A percentile compares a stretch with the other conserved stretches of the same genome.
Evolutionary conservation across 768 basidiomycete genomes (phyloP).

Genomic region (Rhodotorula babjevae): DNA sequence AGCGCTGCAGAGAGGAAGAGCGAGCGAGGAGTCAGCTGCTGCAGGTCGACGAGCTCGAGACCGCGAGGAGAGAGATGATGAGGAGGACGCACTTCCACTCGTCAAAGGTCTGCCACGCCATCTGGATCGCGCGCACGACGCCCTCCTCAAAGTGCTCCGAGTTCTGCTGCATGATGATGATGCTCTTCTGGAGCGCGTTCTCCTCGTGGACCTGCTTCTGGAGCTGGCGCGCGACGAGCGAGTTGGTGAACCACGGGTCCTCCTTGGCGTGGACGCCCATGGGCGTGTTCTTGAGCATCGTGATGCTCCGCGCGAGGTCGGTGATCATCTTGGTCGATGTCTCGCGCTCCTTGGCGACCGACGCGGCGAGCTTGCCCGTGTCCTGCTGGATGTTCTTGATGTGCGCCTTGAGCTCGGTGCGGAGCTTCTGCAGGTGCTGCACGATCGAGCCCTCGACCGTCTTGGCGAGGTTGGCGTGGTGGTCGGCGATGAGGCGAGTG

Average conservation of each 20-base stretch:
- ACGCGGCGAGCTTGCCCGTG: slow-evolving; percentile 46
- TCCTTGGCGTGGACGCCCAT: slow-evolving; percentile 71
- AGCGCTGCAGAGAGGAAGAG: not conserved
- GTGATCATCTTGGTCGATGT: slow-evolving; percentile 76
- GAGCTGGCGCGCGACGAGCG: slow-evolving; percentile 69
- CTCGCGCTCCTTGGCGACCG: slow-evolving; percentile 89
- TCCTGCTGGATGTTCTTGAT: slow-evolving; percentile 57
- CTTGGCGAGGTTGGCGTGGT: slow-evolving; percentile 90
- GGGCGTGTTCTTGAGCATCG: slow-evolving; percentile 91
- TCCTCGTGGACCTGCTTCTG: slow-evolving; percentile 84
- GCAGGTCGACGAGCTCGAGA: not conserved
- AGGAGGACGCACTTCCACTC: slow-evolving; percentile 53
- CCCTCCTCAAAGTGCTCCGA: slow-evolving; percentile 95
- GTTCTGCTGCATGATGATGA: slow-evolving; percentile 94
- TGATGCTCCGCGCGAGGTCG: slow-evolving; percentile 78
- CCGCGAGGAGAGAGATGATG: not conserved
- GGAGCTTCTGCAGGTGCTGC: slow-evolving; percentile 92
- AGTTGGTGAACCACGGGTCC: slow-evolving; percentile 69
- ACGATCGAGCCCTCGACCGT: slow-evolving; percentile 97
- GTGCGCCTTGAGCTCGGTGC: slow-evolving; percentile 92
- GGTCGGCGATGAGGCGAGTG: slow-evolving; percentile 86
- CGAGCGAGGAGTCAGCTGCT: not conserved
- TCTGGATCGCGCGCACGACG: slow-evolving; percentile 88
- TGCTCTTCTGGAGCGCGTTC: slow-evolving; percentile 93
- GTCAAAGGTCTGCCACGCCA: slow-evolving; percentile 94